Conservation (phyloP, 2,329 filamentous ascomycete species). For the Fusarium stilboides region DNA sequence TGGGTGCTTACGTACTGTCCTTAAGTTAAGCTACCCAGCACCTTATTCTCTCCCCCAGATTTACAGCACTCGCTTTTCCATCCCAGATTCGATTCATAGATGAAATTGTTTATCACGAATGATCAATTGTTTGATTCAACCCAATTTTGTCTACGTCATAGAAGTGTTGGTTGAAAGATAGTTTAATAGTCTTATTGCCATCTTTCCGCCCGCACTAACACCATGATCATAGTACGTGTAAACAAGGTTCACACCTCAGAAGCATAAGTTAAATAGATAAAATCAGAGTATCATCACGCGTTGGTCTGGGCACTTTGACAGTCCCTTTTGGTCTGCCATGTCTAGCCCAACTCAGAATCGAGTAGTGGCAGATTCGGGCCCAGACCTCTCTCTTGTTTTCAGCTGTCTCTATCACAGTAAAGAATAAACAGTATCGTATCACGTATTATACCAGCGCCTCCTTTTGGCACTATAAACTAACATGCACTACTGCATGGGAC, state of each 20-base stretch:
- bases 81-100: neutral
- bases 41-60: neutral
- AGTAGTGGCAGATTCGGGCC: constrained; percentile 15
- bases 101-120: too few species aligned
- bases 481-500: constrained; percentile 18
- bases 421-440: neutral
- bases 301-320: constrained; percentile 19
- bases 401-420: neutral
- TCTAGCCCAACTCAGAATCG: neutral
- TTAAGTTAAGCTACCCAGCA: constrained; percentile 4
- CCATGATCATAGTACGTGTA: neutral
- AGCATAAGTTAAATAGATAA: constrained; percentile 19
- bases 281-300: constrained; percentile 3
- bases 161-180: neutral
- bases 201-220: constrained; percentile 1
- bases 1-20: constrained; percentile 32
- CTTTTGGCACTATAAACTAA: neutral
- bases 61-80: too few species aligned
- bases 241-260: constrained; percentile 45
- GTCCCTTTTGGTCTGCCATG: neutral
- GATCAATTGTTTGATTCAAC: neutral
- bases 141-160: neutral
- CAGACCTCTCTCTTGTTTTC: neutral
- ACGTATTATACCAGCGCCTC: neutral
- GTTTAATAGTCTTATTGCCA: neutral